These are phyloP conservation scores for Populus davidiana DNA, from an alignment of 345 rosid genomes.

Conservation along the genomic window DNA sequence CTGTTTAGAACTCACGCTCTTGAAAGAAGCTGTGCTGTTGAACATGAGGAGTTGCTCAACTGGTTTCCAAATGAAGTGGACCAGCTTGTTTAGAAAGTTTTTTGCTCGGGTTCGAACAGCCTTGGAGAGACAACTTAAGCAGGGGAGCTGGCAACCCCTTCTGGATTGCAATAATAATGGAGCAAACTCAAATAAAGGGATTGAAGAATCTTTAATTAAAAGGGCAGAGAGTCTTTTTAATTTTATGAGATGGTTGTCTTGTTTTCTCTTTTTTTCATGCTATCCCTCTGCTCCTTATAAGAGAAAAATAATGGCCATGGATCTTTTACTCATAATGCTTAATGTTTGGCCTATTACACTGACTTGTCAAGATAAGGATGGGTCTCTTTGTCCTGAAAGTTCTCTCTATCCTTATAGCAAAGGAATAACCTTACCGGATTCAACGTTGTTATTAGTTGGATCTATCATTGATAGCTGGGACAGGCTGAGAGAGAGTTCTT, in stretches of 20 bases:
- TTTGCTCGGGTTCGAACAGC: slow-evolving; percentile 86
- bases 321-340: slow-evolving; percentile 74
- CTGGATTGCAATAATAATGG: slow-evolving; percentile 19
- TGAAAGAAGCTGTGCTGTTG: slow-evolving; percentile 80
- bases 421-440: slow-evolving; percentile 68
- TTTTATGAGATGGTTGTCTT: slow-evolving; percentile 87
- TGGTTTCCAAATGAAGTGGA: slow-evolving; percentile 98
- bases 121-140: slow-evolving; percentile 86
- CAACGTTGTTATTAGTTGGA: slow-evolving; percentile 73
- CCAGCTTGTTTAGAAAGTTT: slow-evolving; percentile 85
- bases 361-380: slow-evolving; percentile 40
- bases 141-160: slow-evolving; percentile 61
- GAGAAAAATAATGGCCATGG: slow-evolving; percentile 96
- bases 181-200: slow-evolving; percentile 23
- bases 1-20: slow-evolving; percentile 66
- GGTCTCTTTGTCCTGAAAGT: slow-evolving; percentile 39
- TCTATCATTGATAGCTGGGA: slow-evolving; percentile 98
- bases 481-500: slow-evolving; percentile 81
- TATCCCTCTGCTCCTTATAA: slow-evolving; percentile 94
- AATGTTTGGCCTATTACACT: slow-evolving; percentile 72
- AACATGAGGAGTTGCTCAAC: slow-evolving; percentile 95
- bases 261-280: slow-evolving; percentile 79
- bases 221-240: slow-evolving; percentile 71
- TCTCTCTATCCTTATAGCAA: slow-evolving; percentile 59
- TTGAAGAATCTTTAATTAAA: slow-evolving; percentile 32